Conservation (phyloP, 2,329 filamentous ascomycete species). For the Tolypocladium inflatum region DNA sequence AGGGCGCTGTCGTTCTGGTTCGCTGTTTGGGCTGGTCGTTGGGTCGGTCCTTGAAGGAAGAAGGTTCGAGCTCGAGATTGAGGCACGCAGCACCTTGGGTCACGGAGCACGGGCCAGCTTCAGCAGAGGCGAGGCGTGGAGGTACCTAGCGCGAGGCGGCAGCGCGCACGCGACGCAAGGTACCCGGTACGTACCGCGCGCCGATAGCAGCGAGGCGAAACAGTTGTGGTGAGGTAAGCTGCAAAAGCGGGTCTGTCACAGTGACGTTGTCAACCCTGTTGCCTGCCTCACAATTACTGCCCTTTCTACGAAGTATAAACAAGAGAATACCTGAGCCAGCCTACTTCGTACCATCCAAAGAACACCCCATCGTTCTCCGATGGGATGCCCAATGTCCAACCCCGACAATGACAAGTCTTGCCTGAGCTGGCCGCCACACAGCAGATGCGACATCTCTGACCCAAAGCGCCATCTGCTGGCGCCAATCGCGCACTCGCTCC, state of each 20-base stretch:
- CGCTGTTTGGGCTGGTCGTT: slow-evolving; percentile 5
- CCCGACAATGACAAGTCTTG: neutral
- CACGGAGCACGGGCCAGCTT: slow-evolving; percentile 8
- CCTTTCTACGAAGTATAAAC: too few species aligned
- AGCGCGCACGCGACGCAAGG: slow-evolving; percentile 5
- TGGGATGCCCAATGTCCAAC: neutral
- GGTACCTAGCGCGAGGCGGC: slow-evolving; percentile 9
- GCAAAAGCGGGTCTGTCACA: slow-evolving; percentile 1
- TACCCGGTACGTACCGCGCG: slow-evolving; percentile 9
- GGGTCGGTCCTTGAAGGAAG: slow-evolving; percentile 13
- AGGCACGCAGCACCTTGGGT: slow-evolving; percentile 11
- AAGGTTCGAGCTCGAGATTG: slow-evolving; percentile 22
- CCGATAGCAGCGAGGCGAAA: slow-evolving; percentile 3
- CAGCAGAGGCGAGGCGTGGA: slow-evolving; percentile 4
- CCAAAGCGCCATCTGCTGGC: neutral
- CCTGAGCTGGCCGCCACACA: neutral
- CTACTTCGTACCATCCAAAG: neutral
- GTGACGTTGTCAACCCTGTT: slow-evolving; percentile 12
- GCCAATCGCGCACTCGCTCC: neutral
- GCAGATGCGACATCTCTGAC: neutral
- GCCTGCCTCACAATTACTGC: slow-evolving; percentile 1
- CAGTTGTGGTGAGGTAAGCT: neutral
- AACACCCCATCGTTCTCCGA: neutral
- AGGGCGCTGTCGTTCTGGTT: neutral
- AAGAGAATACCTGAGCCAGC: too few species aligned